phyloP scores from a whole-genome alignment of 345 rosid genomes.

The Bretschneidera sinensis region DNA sequence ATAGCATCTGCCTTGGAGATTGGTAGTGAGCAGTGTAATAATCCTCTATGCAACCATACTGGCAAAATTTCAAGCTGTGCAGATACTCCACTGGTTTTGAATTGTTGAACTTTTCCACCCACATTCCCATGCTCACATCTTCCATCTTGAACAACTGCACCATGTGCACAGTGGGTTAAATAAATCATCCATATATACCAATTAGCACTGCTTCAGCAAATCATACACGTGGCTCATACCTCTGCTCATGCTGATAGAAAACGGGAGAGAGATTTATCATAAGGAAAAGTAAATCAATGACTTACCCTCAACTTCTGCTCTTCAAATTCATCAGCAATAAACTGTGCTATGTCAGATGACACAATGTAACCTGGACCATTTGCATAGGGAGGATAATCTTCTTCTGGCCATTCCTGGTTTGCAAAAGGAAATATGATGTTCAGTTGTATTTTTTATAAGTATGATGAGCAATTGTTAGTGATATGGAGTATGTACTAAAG shows the following conservation, averaged over 20 bases:
- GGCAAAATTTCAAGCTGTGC: constrained; percentile 88
- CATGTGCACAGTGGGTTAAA: not conserved
- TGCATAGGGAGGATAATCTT: constrained; percentile 94
- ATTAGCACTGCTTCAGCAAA: not conserved
- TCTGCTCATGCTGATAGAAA: too few species aligned
- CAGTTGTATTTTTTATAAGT: too few species aligned
- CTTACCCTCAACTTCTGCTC: constrained; percentile 68
- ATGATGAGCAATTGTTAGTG: not conserved
- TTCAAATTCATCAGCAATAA: constrained; percentile 74
- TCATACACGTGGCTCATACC: too few species aligned
- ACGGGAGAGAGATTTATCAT: too few species aligned
- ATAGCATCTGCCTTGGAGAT: constrained; percentile 90
- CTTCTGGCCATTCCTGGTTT: constrained; percentile 94
- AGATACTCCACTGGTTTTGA: constrained; percentile 64
- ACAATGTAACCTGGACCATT: constrained; percentile 95
- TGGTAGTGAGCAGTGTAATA: constrained; percentile 94
- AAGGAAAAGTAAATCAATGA: not conserved
- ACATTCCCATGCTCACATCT: constrained; percentile 99
- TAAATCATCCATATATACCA: not conserved
- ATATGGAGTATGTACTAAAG: too few species aligned
- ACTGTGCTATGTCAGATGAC: constrained; percentile 71
- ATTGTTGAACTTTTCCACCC: constrained; percentile 91
- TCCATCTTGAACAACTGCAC: constrained; percentile 96
- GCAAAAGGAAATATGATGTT: not conserved
- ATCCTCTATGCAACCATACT: constrained; percentile 86